Conservation (phyloP, 495 filamentous ascomycete species). For the Aspergillus baeticus region DNA sequence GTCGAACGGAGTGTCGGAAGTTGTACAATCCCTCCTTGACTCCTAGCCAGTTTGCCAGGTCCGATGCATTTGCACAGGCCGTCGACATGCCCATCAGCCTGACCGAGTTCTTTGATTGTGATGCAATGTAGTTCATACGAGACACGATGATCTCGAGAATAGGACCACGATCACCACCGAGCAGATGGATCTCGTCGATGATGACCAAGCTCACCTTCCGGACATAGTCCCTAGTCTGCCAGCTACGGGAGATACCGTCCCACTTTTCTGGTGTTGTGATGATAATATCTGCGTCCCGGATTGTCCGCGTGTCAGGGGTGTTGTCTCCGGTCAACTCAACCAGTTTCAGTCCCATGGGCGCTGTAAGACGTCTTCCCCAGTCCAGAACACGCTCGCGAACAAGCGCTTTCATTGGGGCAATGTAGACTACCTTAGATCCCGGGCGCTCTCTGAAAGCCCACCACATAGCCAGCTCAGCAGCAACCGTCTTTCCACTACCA, state of each 20-base stretch:
- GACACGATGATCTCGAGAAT: constrained; percentile 99
- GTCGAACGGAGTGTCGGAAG: constrained; percentile 96
- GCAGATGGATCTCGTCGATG: constrained; percentile 96
- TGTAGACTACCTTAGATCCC: constrained; percentile 97
- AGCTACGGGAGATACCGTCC: constrained; percentile 98
- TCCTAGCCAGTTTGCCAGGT: constrained; percentile 94
- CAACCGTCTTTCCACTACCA: constrained; percentile 95
- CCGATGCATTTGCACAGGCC: constrained; percentile 91
- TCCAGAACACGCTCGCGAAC: constrained; percentile 96
- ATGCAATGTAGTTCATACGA: constrained; percentile 98
- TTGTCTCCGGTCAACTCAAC: constrained; percentile 98
- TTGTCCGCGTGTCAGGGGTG: constrained; percentile 92
- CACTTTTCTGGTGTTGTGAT: constrained; percentile 99
- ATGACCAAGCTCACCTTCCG: constrained; percentile 94
- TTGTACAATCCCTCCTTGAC: constrained; percentile 98
- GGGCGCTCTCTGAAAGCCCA: constrained; percentile 97
- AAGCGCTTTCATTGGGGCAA: constrained; percentile 98
- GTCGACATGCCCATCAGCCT: constrained; percentile 97
- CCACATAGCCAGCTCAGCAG: constrained; percentile 99
- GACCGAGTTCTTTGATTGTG: constrained; percentile 81
- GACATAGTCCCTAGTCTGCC: constrained; percentile 96
- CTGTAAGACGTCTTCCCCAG: constrained; percentile 83
- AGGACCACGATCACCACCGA: constrained; percentile 92
- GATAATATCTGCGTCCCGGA: constrained; percentile 94
- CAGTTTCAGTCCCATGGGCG: constrained; percentile 81